phyloP scores from a whole-genome alignment of 768 basidiomycete species.

The Cystobasidium tubakii region DNA sequence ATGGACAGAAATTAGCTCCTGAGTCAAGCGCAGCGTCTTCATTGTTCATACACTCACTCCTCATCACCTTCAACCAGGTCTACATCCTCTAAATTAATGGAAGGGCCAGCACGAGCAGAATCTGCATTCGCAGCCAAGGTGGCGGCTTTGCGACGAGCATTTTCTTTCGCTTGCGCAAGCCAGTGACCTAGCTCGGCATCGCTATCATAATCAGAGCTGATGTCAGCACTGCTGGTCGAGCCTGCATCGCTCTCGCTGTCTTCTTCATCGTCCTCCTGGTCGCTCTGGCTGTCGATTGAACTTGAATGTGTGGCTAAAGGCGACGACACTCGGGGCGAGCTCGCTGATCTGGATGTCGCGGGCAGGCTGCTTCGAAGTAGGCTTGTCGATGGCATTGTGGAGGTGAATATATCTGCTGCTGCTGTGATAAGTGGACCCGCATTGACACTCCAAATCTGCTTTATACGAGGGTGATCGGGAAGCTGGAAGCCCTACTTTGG shows the following conservation, averaged over 20 bases:
- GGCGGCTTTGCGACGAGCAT: slow-evolving; percentile 8
- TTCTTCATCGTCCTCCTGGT: background rate
- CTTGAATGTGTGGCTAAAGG: slow-evolving; percentile 24
- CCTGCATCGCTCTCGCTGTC: background rate
- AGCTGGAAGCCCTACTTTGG: too few relatives aligned
- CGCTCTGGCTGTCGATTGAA: slow-evolving; percentile 1
- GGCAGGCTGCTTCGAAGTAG: background rate
- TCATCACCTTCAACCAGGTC: slow-evolving; percentile 8
- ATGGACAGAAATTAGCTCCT: background rate
- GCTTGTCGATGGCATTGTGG: background rate
- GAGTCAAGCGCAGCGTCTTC: background rate
- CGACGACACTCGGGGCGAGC: slow-evolving; percentile 4
- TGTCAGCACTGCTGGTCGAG: background rate
- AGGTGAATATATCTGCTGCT: background rate
- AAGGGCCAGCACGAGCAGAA: slow-evolving; percentile 16
- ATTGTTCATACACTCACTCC: background rate
- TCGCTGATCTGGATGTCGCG: background rate
- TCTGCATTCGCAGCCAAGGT: slow-evolving; percentile 1
- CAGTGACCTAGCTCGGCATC: slow-evolving; percentile 18
- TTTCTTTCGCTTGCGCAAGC: slow-evolving; percentile 13
- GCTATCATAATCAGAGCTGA: slow-evolving; percentile 4
- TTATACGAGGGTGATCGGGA: background rate
- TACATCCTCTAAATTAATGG: slow-evolving; percentile 19
- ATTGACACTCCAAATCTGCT: too few relatives aligned
- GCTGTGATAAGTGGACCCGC: background rate